phyloP scores from a whole-genome alignment of 2,329 filamentous ascomycete species.

The Fusarium hainanense region DNA sequence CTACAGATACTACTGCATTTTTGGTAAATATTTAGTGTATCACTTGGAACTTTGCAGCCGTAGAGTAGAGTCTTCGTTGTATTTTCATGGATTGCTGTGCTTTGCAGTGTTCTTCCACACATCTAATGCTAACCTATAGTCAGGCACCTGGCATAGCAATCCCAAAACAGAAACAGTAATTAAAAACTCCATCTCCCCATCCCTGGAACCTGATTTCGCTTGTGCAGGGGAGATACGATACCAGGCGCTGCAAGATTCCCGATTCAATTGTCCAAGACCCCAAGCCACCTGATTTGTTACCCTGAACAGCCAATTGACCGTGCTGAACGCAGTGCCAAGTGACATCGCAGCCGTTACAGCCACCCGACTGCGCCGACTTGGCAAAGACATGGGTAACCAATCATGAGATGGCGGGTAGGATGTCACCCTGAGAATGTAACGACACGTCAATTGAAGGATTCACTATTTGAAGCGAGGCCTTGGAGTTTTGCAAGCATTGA shows the following conservation, averaged over 20 bases:
- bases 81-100: no score
- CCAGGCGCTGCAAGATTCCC: not conserved
- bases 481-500: not conserved
- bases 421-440: not conserved
- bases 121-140: no score
- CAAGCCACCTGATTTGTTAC: not conserved
- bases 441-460: not conserved
- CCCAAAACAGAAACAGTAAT: not conserved
- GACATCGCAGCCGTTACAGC: not conserved
- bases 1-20: no score
- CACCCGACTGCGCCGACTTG: not conserved
- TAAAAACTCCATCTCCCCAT: no score
- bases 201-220: not conserved
- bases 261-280: not conserved
- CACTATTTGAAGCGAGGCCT: not conserved
- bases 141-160: not conserved
- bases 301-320: not conserved
- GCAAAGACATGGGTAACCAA: not conserved
- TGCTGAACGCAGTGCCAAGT: not conserved
- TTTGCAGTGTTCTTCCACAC: no score
- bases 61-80: no score
- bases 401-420: not conserved
- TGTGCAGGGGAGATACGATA: fast-evolving
- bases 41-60: no score
- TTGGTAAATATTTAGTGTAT: no score